Evolutionary conservation across 1,284 basidiomycete genomes (phyloP).

Genomic region (Jaminaea rosea): DNA sequence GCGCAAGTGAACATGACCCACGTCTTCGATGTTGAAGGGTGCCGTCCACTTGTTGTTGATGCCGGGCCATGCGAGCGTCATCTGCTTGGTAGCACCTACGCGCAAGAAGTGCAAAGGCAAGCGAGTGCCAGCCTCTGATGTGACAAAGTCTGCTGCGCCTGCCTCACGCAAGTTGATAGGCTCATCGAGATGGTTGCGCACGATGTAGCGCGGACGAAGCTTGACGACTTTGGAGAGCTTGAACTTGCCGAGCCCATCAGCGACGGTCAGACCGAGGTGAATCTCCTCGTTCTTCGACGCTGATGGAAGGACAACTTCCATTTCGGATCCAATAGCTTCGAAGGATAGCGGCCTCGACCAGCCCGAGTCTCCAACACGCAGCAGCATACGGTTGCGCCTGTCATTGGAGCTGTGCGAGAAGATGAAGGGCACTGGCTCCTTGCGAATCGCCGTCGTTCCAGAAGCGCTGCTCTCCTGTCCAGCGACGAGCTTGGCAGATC

Average conservation of each 20-base stretch:
- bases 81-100: slow-evolving; percentile 54
- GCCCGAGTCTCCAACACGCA: slow-evolving; percentile 73
- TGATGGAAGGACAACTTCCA: slow-evolving; percentile 67
- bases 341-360: slow-evolving; percentile 63
- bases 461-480: slow-evolving; percentile 54
- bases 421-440: slow-evolving; percentile 51
- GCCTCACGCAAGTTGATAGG: slow-evolving; percentile 76
- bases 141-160: slow-evolving; percentile 53
- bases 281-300: slow-evolving; percentile 64
- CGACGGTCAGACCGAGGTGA: slow-evolving; percentile 82
- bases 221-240: slow-evolving; percentile 92
- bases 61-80: slow-evolving; percentile 74
- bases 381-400: slow-evolving; percentile 71
- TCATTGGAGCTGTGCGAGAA: slow-evolving; percentile 73
- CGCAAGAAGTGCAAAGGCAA: slow-evolving; percentile 65
- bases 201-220: slow-evolving; percentile 77
- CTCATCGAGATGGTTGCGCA: slow-evolving; percentile 70
- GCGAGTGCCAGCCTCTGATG: slow-evolving; percentile 53
- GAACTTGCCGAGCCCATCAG: slow-evolving; percentile 81
- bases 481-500: slow-evolving; percentile 70
- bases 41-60: slow-evolving; percentile 77
- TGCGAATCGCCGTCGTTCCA: slow-evolving; percentile 43
- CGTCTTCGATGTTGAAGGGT: slow-evolving; percentile 83
- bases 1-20: slow-evolving; percentile 75
- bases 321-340: slow-evolving; percentile 84